Percentiles rank a stretch among this genome's conserved stretches.
Conservation (phyloP, 148 eudicot genomes). For the Heliosperma pusillum region DNA sequence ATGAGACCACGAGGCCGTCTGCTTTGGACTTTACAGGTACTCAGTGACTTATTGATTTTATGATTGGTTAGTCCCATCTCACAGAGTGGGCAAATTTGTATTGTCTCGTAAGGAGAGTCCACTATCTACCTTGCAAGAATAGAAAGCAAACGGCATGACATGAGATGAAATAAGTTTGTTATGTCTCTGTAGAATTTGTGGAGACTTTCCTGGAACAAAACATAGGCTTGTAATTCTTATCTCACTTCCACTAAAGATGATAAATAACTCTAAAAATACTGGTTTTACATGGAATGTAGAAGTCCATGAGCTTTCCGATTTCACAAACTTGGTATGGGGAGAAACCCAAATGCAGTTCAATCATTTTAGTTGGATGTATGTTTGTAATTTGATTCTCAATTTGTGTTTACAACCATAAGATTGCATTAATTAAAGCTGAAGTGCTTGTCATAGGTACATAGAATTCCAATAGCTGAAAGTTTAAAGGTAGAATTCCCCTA, state of each 20-base stretch:
- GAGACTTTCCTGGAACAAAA: neutral
- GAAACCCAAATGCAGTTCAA: neutral
- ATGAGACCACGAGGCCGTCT: constrained; percentile 74
- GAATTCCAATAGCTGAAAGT: too few relatives aligned
- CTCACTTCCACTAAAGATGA: neutral
- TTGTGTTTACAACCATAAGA: neutral
- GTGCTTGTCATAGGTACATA: neutral
- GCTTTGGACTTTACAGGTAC: constrained; percentile 89
- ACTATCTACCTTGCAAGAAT: neutral
- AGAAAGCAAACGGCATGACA: neutral
- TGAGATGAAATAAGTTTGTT: neutral
- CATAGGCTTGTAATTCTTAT: neutral
- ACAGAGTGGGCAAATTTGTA: neutral
- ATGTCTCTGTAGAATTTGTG: neutral
- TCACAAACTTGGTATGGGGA: neutral
- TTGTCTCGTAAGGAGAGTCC: neutral
- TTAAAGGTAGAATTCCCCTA: too few relatives aligned
- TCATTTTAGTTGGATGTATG: neutral
- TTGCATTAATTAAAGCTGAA: neutral
- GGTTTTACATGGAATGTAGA: neutral
- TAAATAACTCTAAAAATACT: neutral
- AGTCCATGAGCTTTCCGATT: neutral
- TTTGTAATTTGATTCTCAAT: neutral
- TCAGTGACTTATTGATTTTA: neutral
- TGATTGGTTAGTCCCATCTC: neutral